These are phyloP conservation scores for Lathyrus tuberosus DNA, from an alignment of 306 rosid genomes.

Conservation along the genomic window DNA sequence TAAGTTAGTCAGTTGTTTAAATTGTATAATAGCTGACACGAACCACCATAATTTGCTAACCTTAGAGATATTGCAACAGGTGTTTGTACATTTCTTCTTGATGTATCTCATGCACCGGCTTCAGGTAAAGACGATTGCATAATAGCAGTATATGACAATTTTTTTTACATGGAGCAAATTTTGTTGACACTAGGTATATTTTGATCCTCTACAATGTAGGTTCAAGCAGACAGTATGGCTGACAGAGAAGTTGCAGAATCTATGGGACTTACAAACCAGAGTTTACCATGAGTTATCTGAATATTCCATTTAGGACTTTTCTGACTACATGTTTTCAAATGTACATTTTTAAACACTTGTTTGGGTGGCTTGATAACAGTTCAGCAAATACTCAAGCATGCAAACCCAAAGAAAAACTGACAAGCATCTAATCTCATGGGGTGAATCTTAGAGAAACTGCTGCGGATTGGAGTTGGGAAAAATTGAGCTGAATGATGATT, in stretches of 20 bases:
- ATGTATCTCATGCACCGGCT: conserved; percentile 94
- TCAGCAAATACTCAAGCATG: conserved; percentile 32
- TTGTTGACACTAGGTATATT: conserved; percentile 21
- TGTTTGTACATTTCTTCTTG: conserved; percentile 95
- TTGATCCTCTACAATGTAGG: conserved; percentile 53
- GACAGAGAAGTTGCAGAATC: conserved; percentile 85
- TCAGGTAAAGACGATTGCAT: conserved; percentile 61
- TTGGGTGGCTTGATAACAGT: conserved; percentile 35
- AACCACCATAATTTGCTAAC: conserved; percentile 39
- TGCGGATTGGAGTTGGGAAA: conserved; percentile 35
- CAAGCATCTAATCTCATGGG: conserved; percentile 22
- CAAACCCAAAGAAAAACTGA: conserved; percentile 28
- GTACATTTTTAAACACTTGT: conserved; percentile 36
- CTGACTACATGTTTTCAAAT: conserved; percentile 39
- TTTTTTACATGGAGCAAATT: conserved; percentile 11
- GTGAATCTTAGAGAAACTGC: conserved; percentile 38
- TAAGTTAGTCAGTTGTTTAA: conserved; percentile 1
- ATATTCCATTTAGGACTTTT: conserved; percentile 36
- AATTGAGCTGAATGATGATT: conserved; percentile 20
- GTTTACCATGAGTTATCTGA: conserved; percentile 56
- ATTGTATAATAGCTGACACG: conserved; percentile 22
- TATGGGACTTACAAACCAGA: conserved; percentile 80
- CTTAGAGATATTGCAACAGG: conserved; percentile 58
- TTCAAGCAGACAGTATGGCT: conserved; percentile 72
- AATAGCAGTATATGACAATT: conserved; percentile 1